Evolutionary conservation across 768 basidiomycete species (phyloP), one percentile per base, ranked within the genome.

Genomic region (Collybia sp.): DNA sequence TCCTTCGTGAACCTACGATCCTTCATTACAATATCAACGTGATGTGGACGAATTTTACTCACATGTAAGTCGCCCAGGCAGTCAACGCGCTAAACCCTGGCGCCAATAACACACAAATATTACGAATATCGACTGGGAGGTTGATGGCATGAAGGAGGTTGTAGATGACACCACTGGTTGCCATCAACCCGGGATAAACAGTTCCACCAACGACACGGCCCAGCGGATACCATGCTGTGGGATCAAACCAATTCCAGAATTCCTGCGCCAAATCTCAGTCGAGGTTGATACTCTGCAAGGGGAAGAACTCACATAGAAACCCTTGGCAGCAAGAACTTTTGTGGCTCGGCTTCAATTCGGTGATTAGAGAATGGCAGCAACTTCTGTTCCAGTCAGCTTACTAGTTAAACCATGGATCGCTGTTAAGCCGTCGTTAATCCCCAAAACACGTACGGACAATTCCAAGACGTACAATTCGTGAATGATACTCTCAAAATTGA

Each of bases 161-260:
- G 78, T 93, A 97, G 60, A 99, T 99, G 57, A 97, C 83, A 43
- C 95, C 96, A 54, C 92, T 92, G 17, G 96, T 99, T 19, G 90
- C 92, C 96, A 98, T 99, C 33, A 98, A 72, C 51, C 96, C 96
- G 13, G 96, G 96, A 62, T 97, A 99, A 57, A 99, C 89, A 12
- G 96, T 99, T 42, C 95, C 95, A 43, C 96, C 96, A 37, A 98
- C 96, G 42, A 96, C 93, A 58, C 96, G 92, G 38, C 96, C 96
- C 0, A 99, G 82, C 10, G 96, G 96, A 58, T 99, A 98, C 96
- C 96, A 99, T 55, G 95, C 95, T 3, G 95, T 96, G 16, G 94
- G 94, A 67, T 99, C 96, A 62, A 99, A 99, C 96, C 96, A 99
- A 61, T 99, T 99, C 96, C 96, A 99, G 70, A 99, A 98, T 83